Conservation (phyloP, 1,139 yeast species). For the Kurtzmaniella quercitrusa region DNA sequence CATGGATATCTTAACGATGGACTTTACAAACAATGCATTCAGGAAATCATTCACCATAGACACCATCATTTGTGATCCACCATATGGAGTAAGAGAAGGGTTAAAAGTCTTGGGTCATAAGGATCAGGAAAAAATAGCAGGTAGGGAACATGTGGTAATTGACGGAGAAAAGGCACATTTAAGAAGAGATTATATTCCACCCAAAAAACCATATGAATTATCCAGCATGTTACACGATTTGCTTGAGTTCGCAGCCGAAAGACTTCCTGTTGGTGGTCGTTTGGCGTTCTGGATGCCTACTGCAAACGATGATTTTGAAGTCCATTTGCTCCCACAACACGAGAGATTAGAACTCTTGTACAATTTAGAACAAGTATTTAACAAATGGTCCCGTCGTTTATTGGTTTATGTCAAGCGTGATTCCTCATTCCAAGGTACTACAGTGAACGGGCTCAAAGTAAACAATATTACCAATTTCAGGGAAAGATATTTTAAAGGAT, state of each 20-base stretch:
- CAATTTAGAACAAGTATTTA: conserved; percentile 81
- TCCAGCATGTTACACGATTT: conserved; percentile 75
- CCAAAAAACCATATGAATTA: conserved; percentile 86
- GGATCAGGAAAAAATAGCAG: conserved; percentile 51
- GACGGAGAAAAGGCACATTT: conserved; percentile 78
- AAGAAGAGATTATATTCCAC: conserved; percentile 82
- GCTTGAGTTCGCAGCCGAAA: conserved; percentile 63
- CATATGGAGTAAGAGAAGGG: conserved; percentile 96
- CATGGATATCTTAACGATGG: conserved; percentile 84
- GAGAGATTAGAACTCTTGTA: conserved; percentile 64
- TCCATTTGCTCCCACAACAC: conserved; percentile 78
- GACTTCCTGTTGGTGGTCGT: conserved; percentile 73
- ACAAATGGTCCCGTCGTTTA: conserved; percentile 88
- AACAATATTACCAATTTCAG: conserved; percentile 58
- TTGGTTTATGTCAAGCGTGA: conserved; percentile 76
- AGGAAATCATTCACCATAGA: conserved; percentile 63
- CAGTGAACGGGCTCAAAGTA: conserved; percentile 43
- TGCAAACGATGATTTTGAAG: conserved; percentile 80
- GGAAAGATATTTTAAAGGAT: conserved; percentile 74
- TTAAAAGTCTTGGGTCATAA: conserved; percentile 87
- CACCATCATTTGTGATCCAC: conserved; percentile 92
- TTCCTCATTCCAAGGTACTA: conserved; percentile 51
- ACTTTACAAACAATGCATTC: conserved; percentile 86
- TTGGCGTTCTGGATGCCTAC: conserved; percentile 98
- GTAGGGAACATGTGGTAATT: conserved; percentile 65